Evolutionary conservation across 192 early-diverging fungal species (phyloP), one percentile per base, ranked within the genome.

Genomic region (Podila epigama): DNA sequence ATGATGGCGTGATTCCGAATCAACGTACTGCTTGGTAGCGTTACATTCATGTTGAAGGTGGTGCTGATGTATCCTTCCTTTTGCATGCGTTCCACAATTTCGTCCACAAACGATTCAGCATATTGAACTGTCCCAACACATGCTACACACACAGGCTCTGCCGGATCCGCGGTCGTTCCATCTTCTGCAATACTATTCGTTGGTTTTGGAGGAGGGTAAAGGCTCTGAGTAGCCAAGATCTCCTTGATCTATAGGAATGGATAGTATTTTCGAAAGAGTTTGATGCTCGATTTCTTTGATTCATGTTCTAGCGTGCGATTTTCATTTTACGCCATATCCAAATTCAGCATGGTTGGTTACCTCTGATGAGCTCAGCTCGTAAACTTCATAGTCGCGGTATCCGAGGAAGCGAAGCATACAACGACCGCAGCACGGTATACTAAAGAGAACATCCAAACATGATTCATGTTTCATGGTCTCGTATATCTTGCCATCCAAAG

Each of bases 41-140:
- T 80, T 10, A 80, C 66, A 16, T 65, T 82, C 61, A 86, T 64
- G 42, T 71, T 82, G 60, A 82, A 77, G 16, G 60, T 64, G 11
- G 42, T 55, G 29, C 55, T 62, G 34, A 68, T 51, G 39, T 81
- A 85, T 16, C 63, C 50, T 37, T 85, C 81, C 33, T 58, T 51
- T 13, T 33, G 20, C 12, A 85, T 61, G 13, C 62, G 59, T 2
- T 35, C 61, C 51, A 67, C 58, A 29, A 83, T 64, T 22, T 60
- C 55, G 2, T 60, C 50, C 5, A 75, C 64, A 64, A 77, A 61
- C 4, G 25, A 60, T 20, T 69, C 73, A 7, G 82, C 66, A 33
- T 51, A 54, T 15, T 82, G 75, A 33, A 79, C 78, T 5, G 59
- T 54, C 11, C 81, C 81, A 11, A 79, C 57, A 64, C 81, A 82